These are phyloP conservation scores for Sporothrix humicola DNA, from an alignment of 2,329 filamentous ascomycete species.

Conservation along the genomic window DNA sequence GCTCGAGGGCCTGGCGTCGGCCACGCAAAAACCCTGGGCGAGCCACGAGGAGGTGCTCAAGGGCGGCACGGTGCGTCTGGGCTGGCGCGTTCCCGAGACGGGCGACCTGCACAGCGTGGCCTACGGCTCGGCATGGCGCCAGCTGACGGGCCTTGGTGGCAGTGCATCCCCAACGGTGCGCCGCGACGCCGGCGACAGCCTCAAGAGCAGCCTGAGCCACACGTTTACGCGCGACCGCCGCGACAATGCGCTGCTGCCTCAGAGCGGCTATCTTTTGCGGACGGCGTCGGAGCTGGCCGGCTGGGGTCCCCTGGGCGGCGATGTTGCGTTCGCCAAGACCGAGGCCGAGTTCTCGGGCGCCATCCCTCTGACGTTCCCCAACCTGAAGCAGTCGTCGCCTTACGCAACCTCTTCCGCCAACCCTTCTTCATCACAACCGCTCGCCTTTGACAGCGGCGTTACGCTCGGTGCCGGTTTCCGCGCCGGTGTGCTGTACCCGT, in stretches of 20 bases:
- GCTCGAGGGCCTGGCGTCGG: constrained; percentile 79
- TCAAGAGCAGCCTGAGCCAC: constrained; percentile 49
- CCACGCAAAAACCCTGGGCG: constrained; percentile 89
- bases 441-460: constrained; percentile 61
- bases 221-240: constrained; percentile 68
- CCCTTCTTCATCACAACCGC: constrained; percentile 46
- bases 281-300: constrained; percentile 84
- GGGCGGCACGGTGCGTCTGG: constrained; percentile 76
- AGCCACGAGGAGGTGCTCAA: constrained; percentile 89
- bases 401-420: background rate
- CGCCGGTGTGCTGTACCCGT: constrained; percentile 80
- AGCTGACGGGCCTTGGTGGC: constrained; percentile 77
- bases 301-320: constrained; percentile 79
- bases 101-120: constrained; percentile 77
- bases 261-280: constrained; percentile 79
- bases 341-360: constrained; percentile 83
- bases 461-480: constrained; percentile 83
- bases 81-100: constrained; percentile 66
- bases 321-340: constrained; percentile 93
- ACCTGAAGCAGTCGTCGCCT: background rate
- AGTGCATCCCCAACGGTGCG: constrained; percentile 80
- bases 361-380: constrained; percentile 71
- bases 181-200: constrained; percentile 81
- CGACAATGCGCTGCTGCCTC: constrained; percentile 84
- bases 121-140: constrained; percentile 84